A percentile compares a stretch with the other conserved stretches of the same genome.
These are phyloP conservation scores for Blepharisma japonicum DNA, from an alignment of 73 alveolate species.

Conservation along the genomic window DNA sequence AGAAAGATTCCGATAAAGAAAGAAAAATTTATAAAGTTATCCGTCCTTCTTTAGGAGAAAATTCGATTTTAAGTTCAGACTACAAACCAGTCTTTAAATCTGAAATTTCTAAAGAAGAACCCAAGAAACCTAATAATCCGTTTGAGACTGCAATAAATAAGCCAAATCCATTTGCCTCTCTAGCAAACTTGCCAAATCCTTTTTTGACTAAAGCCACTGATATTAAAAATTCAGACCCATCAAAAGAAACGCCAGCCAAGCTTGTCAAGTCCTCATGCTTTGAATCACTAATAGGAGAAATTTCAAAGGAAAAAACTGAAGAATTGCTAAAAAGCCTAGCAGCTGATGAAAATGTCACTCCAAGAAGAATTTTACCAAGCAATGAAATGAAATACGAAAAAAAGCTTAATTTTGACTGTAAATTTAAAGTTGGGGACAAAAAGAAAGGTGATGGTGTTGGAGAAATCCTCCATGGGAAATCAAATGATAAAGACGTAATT, in stretches of 20 bases:
- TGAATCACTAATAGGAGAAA: neutral
- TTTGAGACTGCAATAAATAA: neutral
- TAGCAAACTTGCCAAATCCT: neutral
- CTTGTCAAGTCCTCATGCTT: neutral
- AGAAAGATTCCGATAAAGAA: neutral
- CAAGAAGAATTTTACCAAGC: slow-evolving; percentile 13
- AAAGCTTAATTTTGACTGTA: neutral
- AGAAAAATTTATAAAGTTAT: neutral
- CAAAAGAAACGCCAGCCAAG: neutral
- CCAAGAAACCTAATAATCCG: too few species aligned
- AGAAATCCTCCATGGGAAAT: neutral
- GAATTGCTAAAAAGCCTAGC: neutral
- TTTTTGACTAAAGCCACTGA: neutral
- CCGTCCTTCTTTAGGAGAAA: too few species aligned
- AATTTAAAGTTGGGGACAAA: neutral
- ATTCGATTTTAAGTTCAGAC: too few species aligned
- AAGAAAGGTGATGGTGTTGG: neutral
- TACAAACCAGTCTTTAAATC: too few species aligned
- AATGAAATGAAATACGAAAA: neutral
- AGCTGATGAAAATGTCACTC: neutral
- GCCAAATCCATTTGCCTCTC: neutral
- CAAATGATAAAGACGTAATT: neutral
- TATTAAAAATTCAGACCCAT: neutral
- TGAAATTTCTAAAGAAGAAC: too few species aligned
- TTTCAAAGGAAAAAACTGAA: neutral